Evolutionary conservation across 345 rosid species (phyloP), one percentile per base, ranked within the genome.

Genomic region (Salix koriyanagi): DNA sequence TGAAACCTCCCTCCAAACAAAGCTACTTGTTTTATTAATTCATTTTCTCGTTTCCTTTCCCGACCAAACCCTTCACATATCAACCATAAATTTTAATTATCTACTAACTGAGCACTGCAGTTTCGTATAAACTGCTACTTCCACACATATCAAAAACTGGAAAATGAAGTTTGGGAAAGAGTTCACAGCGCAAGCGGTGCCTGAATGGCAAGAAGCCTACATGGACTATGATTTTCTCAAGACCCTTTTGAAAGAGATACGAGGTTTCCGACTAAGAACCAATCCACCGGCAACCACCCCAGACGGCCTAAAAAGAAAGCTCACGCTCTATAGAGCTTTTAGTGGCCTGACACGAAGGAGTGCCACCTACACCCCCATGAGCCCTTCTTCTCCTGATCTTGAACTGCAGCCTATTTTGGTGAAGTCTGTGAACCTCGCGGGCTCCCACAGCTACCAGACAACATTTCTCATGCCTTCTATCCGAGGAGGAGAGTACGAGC

Each of bases 111-210:
- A 1, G n/a, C 62, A 21, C 7, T 18, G 16, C 34, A 32, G n/a
- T 50, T 50, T 16, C 56, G 5, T 18, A 50, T 50, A 50, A 50
- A 50, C 56, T 39, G 42, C 42, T 39, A 1, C 5, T n/a, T 1
- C 26, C 11, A 56, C 1, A 56, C 62, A 9, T 9, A 1, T 23
- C 23, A 11, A 1, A 56, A 56, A 3, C 26, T n/a, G 62, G 10
- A 80, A 65, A 18, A 90, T 92, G 97, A 92, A 92, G 86, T 92
- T 89, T 15, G 97, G 94, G 7, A 92, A 92, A 76, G 97, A 92
- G 69, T 89, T 89, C 56, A 61, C 65, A 0, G 80, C 89, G 1
- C 97, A 92, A 54, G 88, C 89, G 94, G 91, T 92, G 70, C 97
- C 89, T 21, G 97, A 92, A 85, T 92, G 97, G 97, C 91, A 86